Evolutionary conservation across 2,329 filamentous ascomycete genomes (phyloP), one percentile per base, ranked within the genome.

Genomic region (Fusarium sp.): DNA sequence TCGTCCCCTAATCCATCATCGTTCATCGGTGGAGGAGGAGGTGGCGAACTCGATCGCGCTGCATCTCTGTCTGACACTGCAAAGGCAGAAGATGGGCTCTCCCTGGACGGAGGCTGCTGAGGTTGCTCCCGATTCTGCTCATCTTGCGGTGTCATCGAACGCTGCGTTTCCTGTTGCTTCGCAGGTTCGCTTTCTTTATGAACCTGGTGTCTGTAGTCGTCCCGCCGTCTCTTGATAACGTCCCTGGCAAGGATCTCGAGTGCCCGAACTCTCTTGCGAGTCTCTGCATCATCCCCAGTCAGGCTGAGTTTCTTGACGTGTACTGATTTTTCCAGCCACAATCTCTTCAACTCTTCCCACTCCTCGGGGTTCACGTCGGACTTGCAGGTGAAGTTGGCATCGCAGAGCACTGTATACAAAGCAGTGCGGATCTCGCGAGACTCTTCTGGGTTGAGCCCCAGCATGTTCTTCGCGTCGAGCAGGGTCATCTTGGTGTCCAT

Each of bases 191-290:
- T 87, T 1, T 82, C 83, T 64, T 54, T 63, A 7, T 18, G 18
- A 42, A 20, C 4, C 16, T 20, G 3, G 6, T 44, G 29, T 25
- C 68, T 38, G 16, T 87, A 86, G 68, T 92, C 89, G 72, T 93
- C 90, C 34, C 90, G 86, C 58, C 91, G 83, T 51, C 92, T 85
- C 79, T 94, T 94, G 85, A 92, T 90, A 16, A 93, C 90, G 78
- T 95, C 92, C 56, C 89, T 85, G 57, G 90, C 91, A 4, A 96
- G 80, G 0, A 91, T 83, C 66, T 94, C 90, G 50, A 94, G 78
- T 1, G 90, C 90, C 69, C 87, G 89, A 33, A 87, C 76, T 76
- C 89, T 91, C 49, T 82, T 79, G 20, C 79, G 74, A 60, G 88
- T 83, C 20, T 84, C 80, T 2, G 86, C 83, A 67, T 90, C 86